phyloP scores from a whole-genome alignment of 768 basidiomycete genomes.

The Mycena polygramma region DNA sequence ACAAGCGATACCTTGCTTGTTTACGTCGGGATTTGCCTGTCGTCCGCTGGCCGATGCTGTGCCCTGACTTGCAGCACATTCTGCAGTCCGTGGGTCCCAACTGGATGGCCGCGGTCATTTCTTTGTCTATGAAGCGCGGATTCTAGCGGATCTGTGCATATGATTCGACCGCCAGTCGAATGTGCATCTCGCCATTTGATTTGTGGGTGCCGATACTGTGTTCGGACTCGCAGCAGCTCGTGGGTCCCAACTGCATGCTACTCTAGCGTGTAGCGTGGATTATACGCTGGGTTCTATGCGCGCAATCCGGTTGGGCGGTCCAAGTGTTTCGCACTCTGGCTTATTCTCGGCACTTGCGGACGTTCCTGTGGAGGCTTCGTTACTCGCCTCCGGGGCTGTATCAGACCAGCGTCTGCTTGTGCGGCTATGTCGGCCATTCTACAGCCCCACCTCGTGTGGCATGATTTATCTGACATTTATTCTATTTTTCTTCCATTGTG shows the following conservation, averaged over 20 bases:
- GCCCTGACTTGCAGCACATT: too few relatives aligned
- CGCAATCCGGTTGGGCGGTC: too few relatives aligned
- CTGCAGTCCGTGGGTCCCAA: too few relatives aligned
- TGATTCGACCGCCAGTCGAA: too few relatives aligned
- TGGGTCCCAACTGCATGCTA: not conserved
- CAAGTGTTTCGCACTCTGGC: too few relatives aligned
- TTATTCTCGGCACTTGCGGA: not conserved
- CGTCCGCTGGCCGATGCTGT: not conserved
- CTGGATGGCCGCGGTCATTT: too few relatives aligned
- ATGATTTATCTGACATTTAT: not conserved
- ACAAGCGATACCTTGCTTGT: too few relatives aligned
- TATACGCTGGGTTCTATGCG: too few relatives aligned
- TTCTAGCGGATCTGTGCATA: too few relatives aligned
- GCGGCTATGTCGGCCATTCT: not conserved
- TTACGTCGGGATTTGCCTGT: not conserved
- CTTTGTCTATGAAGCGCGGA: too few relatives aligned
- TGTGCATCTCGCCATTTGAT: not conserved
- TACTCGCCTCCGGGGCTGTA: not conserved
- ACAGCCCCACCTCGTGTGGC: not conserved
- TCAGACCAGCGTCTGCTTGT: not conserved
- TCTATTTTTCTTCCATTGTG: slow-evolving; percentile 5
- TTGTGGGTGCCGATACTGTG: not conserved
- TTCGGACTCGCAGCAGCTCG: too few relatives aligned
- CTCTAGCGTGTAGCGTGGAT: too few relatives aligned
- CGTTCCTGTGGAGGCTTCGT: not conserved